phyloP scores from a whole-genome alignment of 225 moss, liverwort and hornwort genomes.

The Thuidium tamariscinum region DNA sequence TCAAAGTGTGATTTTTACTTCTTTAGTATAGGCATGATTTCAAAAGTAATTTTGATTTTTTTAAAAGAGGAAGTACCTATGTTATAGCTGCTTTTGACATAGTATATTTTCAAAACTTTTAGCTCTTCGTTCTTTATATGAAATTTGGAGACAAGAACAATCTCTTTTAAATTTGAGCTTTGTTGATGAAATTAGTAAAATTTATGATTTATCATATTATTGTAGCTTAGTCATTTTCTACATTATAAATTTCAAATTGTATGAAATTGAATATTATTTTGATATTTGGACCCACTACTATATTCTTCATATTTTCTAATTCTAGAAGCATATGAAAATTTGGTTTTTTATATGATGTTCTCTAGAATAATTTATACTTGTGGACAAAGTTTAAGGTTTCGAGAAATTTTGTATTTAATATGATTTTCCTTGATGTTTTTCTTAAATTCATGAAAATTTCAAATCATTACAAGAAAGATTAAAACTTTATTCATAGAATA shows the following conservation, averaged over 20 bases:
- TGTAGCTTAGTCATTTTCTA: no score
- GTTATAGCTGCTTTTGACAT: no score
- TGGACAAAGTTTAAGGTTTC: fast-evolving
- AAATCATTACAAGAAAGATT: background rate
- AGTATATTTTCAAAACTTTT: background rate
- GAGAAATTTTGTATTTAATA: background rate
- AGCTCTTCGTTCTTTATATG: background rate
- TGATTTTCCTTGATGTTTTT: background rate
- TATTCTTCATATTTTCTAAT: fast-evolving
- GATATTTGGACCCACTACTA: background rate
- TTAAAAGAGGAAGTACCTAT: background rate
- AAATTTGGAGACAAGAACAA: fast-evolving
- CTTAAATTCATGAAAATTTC: background rate
- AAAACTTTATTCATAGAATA: background rate
- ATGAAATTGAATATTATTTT: background rate
- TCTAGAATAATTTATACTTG: background rate
- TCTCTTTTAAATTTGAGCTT: background rate
- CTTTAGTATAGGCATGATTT: background rate
- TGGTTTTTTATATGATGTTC: background rate
- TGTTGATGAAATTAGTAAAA: background rate
- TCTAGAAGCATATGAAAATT: fast-evolving
- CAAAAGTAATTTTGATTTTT: background rate
- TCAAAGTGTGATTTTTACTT: background rate
- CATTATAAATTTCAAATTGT: background rate
- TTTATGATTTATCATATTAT: no score